phyloP scores from a whole-genome alignment of 441 rosid species.

The Erysimum pusillum region DNA sequence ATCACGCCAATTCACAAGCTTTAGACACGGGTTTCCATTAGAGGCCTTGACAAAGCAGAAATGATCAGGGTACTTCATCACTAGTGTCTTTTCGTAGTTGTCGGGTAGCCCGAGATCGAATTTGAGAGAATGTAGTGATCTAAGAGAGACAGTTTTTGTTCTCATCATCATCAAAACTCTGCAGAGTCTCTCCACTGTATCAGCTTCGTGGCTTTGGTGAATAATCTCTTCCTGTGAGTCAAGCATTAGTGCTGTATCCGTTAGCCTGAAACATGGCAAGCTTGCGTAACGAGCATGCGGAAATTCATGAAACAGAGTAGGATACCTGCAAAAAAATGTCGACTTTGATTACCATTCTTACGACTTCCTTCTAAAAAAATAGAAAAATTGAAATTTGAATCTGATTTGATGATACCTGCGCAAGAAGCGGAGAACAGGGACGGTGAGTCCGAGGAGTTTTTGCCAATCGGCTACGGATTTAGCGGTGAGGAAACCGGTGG shows the following conservation, averaged over 20 bases:
- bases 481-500: conserved; percentile 89
- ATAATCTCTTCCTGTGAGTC: conserved; percentile 82
- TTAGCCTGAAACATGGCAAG: conserved; percentile 88
- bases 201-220: conserved; percentile 67
- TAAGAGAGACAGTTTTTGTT: conserved; percentile 67
- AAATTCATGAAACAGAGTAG: conserved; percentile 90
- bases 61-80: conserved; percentile 72
- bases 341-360: conserved; percentile 9
- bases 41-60: conserved; percentile 68
- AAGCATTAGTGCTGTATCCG: conserved; percentile 81
- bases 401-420: conserved; percentile 68
- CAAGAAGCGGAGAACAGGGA: conserved; percentile 90
- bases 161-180: conserved; percentile 91
- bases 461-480: conserved; percentile 92
- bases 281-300: conserved; percentile 81
- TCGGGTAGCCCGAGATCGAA: conserved; percentile 93
- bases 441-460: conserved; percentile 91
- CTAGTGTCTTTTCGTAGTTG: conserved; percentile 69
- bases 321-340: conserved; percentile 63
- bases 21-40: conserved; percentile 63
- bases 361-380: not conserved
- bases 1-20: conserved; percentile 70
- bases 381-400: not conserved
- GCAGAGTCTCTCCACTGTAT: conserved; percentile 84
- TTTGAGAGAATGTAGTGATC: conserved; percentile 78